These are phyloP conservation scores for Ophiobolus disseminans DNA, from an alignment of 2,329 filamentous ascomycete genomes.

Conservation along the genomic window DNA sequence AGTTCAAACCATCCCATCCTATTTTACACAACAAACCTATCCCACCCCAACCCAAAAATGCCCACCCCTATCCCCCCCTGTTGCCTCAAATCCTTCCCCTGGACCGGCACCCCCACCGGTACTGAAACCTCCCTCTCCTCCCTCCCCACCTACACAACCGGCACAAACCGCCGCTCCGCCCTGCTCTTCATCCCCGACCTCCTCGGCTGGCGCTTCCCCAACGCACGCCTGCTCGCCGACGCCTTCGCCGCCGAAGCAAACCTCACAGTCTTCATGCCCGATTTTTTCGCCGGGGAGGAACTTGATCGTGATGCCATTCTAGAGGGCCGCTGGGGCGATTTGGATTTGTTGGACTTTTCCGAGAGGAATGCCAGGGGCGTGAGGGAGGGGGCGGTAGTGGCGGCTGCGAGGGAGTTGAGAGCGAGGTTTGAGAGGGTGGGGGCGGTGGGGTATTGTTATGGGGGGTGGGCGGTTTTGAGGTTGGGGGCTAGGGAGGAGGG, in stretches of 20 bases:
- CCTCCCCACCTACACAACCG: constrained; percentile 49
- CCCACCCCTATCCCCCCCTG: constrained; percentile 19
- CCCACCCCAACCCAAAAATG: constrained; percentile 1
- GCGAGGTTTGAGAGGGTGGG: background rate
- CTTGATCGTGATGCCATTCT: constrained; percentile 11
- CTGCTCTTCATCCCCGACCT: constrained; percentile 50
- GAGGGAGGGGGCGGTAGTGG: constrained; percentile 46
- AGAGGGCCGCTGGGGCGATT: constrained; percentile 14
- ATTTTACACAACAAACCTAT: background rate
- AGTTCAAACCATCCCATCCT: too few species aligned
- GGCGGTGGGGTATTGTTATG: constrained; percentile 54
- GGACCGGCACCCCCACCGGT: constrained; percentile 46
- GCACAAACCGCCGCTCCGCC: constrained; percentile 47
- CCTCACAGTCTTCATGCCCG: constrained; percentile 53
- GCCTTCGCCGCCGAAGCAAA: constrained; percentile 51
- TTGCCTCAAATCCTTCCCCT: constrained; percentile 41
- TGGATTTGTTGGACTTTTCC: constrained; percentile 49
- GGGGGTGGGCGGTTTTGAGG: constrained; percentile 43
- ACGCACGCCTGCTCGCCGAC: constrained; percentile 54
- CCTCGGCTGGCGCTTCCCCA: constrained; percentile 54
- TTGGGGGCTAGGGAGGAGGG: background rate
- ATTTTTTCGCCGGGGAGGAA: constrained; percentile 43
- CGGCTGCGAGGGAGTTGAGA: constrained; percentile 3
- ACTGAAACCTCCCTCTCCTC: constrained; percentile 39
- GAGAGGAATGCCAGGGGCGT: constrained; percentile 41